A percentile compares a stretch with the other conserved stretches of the same genome.
phyloP scores from a whole-genome alignment of 805 yeast species.

The Metschnikowia vanudenii region DNA sequence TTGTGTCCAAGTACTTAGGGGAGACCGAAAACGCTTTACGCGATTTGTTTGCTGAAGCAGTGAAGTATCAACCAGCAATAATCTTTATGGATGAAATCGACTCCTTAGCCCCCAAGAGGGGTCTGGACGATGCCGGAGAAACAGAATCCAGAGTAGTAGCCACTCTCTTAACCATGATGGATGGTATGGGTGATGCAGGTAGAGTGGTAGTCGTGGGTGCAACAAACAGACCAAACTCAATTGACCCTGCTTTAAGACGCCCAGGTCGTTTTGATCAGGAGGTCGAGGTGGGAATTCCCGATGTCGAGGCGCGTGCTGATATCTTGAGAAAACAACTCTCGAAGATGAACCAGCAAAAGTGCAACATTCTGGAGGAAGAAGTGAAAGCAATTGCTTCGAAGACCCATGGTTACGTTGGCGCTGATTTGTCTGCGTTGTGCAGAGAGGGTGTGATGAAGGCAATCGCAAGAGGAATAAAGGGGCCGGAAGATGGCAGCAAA shows the following conservation, averaged over 20 bases:
- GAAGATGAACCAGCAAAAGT: slow-evolving; percentile 46
- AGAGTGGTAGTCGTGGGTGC: slow-evolving; percentile 72
- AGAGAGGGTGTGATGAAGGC: slow-evolving; percentile 87
- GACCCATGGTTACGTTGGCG: slow-evolving; percentile 98
- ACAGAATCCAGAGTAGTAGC: slow-evolving; percentile 90
- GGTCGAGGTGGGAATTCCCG: slow-evolving; percentile 90
- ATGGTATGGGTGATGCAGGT: slow-evolving; percentile 66
- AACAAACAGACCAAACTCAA: slow-evolving; percentile 66
- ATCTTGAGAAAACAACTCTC: slow-evolving; percentile 64
- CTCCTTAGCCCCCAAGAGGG: slow-evolving; percentile 82
- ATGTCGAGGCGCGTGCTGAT: slow-evolving; percentile 71
- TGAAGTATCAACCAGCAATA: slow-evolving; percentile 80
- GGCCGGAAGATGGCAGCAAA: slow-evolving; percentile 11
- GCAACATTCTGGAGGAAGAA: slow-evolving; percentile 51
- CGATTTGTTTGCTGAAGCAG: slow-evolving; percentile 80
- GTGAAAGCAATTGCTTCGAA: slow-evolving; percentile 64
- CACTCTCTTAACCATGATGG: slow-evolving; percentile 78
- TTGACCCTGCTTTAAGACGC: slow-evolving; percentile 72
- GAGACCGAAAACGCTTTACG: slow-evolving; percentile 89
- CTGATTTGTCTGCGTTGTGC: slow-evolving; percentile 84
- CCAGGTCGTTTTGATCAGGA: slow-evolving; percentile 92
- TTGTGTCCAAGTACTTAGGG: slow-evolving; percentile 89
- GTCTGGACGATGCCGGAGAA: slow-evolving; percentile 84
- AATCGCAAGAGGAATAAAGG: slow-evolving; percentile 55
- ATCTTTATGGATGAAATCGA: slow-evolving; percentile 92